Evolutionary conservation across 257 asterid genomes (phyloP), one percentile per base, ranked within the genome.

Genomic region (Scutellaria galericulata): DNA sequence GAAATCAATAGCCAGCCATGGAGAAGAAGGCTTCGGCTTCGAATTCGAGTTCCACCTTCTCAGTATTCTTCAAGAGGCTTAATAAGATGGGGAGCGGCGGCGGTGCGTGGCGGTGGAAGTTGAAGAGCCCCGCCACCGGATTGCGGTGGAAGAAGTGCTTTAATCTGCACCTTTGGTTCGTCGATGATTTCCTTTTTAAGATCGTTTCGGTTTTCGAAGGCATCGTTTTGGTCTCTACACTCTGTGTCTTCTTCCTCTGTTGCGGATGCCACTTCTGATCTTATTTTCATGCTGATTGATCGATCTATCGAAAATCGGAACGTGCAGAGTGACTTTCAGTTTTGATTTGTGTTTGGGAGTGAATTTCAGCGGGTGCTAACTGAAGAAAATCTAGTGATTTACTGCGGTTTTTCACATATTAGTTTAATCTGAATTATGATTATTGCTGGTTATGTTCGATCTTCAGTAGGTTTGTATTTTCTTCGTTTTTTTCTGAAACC

Each of bases 201-300:
- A 78, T 90, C 69, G 90, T 85, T 1, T 89, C 90, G n/a, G 78
- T 74, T n/a, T 73, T 86, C 55, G 96, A 92, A 59, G 96, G 89
- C 13, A 64, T 88, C 11, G 78, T 78, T 54, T 66, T 92, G 66
- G 88, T 86, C 46, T 81, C 87, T 7, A 74, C 84, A 24, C 85
- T 92, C 60, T 80, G 86, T 62, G 71, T 82, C 77, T 90, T 88
- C 88, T 92, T 81, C 88, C 81, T 92, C 35, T 90, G 87, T 40
- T 88, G 94, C 81, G 96, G 98, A 15, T 85, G 96, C 78, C 92
- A 88, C 63, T 71, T 90, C 79, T 92, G 92, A 89, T 65, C 15
- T 66, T 42, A 35, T 3, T 9, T 47, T 65, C 27, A 13, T 9
- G 24, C 53, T 9, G 73, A 9, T 18, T 15, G 74, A 50, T 48